Evolutionary conservation across 2,329 filamentous ascomycete species (phyloP).

Genomic region (Colletotrichum coccodes): DNA sequence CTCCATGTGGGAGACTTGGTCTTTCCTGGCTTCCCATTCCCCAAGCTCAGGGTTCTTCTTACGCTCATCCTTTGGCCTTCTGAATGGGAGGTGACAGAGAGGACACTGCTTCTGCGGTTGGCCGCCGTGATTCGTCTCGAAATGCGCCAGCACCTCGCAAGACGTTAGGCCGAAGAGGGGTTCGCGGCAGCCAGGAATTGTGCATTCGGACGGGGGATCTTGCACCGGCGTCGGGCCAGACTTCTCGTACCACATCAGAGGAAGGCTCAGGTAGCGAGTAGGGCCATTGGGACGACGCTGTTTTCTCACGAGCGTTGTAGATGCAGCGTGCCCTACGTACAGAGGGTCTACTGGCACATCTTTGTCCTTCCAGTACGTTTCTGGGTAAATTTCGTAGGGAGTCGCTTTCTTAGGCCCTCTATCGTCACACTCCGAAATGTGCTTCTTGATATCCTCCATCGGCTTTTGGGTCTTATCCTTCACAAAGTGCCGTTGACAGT

Average conservation of each 20-base stretch:
- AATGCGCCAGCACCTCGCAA: slow-evolving; percentile 29
- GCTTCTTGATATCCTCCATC: slow-evolving; percentile 1
- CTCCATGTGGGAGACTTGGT: slow-evolving; percentile 33
- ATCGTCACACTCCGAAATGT: slow-evolving; percentile 14
- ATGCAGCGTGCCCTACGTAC: slow-evolving; percentile 14
- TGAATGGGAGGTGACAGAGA: slow-evolving; percentile 30
- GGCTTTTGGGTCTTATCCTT: background rate
- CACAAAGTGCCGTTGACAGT: slow-evolving; percentile 29
- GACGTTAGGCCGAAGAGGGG: slow-evolving; percentile 30
- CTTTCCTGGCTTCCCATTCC: background rate
- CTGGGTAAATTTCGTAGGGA: slow-evolving; percentile 31
- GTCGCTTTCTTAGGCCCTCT: background rate
- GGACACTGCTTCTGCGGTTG: slow-evolving; percentile 23
- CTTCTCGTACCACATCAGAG: slow-evolving; percentile 30
- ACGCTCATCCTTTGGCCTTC: slow-evolving; percentile 1
- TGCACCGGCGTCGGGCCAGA: slow-evolving; percentile 4
- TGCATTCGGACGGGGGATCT: slow-evolving; percentile 30
- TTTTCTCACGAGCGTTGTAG: background rate
- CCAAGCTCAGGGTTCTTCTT: background rate
- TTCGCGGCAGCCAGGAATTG: slow-evolving; percentile 11
- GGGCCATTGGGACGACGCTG: slow-evolving; percentile 10
- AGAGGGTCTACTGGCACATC: slow-evolving; percentile 21
- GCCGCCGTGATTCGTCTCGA: slow-evolving; percentile 26
- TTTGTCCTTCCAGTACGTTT: slow-evolving; percentile 15
- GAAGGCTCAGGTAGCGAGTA: slow-evolving; percentile 10